phyloP scores from a whole-genome alignment of 257 asterid genomes.

The Fraxinus americana region DNA sequence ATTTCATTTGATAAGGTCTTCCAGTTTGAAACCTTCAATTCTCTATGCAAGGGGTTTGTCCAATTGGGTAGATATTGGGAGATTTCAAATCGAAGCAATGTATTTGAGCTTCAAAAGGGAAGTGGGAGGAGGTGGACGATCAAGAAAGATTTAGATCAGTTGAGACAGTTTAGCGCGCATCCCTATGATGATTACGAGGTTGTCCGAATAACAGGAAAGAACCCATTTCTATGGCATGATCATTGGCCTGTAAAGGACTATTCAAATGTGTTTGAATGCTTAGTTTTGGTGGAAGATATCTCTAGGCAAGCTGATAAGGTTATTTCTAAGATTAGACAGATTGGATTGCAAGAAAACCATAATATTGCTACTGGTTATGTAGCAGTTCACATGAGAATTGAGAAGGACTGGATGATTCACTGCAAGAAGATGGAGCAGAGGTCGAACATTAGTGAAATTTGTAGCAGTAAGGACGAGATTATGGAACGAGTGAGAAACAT shows the following conservation, averaged over 20 bases:
- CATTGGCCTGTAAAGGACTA: conserved; percentile 91
- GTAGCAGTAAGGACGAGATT: conserved; percentile 79
- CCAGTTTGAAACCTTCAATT: conserved; percentile 63
- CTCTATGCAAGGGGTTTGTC: conserved; percentile 72
- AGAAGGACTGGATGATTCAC: conserved; percentile 95
- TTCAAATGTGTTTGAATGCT: conserved; percentile 74
- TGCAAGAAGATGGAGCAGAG: conserved; percentile 84
- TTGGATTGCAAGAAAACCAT: conserved; percentile 39
- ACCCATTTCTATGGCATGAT: conserved; percentile 91
- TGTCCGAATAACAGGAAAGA: conserved; percentile 65
- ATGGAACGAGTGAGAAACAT: conserved; percentile 69
- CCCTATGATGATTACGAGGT: conserved; percentile 46
- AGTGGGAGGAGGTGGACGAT: conserved; percentile 88
- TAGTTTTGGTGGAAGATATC: conserved; percentile 68
- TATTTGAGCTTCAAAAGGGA: conserved; percentile 71
- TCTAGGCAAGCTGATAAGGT: conserved; percentile 75
- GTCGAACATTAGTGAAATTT: conserved; percentile 58
- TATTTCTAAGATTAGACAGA: conserved; percentile 58
- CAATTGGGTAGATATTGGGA: conserved; percentile 55
- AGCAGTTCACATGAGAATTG: conserved; percentile 96
- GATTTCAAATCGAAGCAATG: conserved; percentile 46
- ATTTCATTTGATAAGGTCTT: conserved; percentile 73
- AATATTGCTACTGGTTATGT: conserved; percentile 32
- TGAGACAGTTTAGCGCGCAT: conserved; percentile 36
- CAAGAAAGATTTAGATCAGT: conserved; percentile 64